Conservation (phyloP, 164 flowering plant genomes). For the Akebia trifoliata region DNA sequence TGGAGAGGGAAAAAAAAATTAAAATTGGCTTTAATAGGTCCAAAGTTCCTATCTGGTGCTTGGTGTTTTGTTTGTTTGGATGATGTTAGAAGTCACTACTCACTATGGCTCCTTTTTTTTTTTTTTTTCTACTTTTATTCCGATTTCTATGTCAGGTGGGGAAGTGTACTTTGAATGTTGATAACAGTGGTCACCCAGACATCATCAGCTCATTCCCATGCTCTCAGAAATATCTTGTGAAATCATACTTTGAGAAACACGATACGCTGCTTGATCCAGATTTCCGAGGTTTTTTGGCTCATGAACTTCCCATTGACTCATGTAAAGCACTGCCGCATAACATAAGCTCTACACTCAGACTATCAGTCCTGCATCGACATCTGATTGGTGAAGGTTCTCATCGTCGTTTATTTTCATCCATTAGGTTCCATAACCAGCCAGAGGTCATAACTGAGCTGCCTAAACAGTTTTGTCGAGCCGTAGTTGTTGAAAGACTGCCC, state of each 20-base stretch:
- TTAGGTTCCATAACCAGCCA: slow-evolving; percentile 28
- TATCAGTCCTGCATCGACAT: slow-evolving; percentile 31
- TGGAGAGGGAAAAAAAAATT: too few species aligned
- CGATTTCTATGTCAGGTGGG: slow-evolving; percentile 2
- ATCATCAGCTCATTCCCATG: slow-evolving; percentile 10
- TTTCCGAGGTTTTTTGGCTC: slow-evolving; percentile 31
- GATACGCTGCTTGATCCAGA: slow-evolving; percentile 35
- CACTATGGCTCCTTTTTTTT: background rate
- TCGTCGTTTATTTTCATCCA: slow-evolving; percentile 53
- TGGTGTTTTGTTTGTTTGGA: too few species aligned
- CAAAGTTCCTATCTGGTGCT: too few species aligned
- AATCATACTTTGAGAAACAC: slow-evolving; percentile 45
- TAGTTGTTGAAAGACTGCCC: slow-evolving; percentile 68
- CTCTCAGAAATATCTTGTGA: slow-evolving; percentile 31
- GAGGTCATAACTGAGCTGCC: slow-evolving; percentile 24
- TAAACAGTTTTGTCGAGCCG: slow-evolving; percentile 36
- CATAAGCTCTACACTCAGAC: slow-evolving; percentile 14
- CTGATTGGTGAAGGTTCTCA: slow-evolving; percentile 90
- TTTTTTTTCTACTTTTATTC: background rate
- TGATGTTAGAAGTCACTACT: background rate
- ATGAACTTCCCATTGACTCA: slow-evolving; percentile 23
- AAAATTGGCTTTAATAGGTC: too few species aligned
- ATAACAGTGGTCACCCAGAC: slow-evolving; percentile 7
- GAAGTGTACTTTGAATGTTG: background rate
- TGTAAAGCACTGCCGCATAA: slow-evolving; percentile 23